phyloP scores from a whole-genome alignment of 1,139 yeast species.

The Debaryomyces coudertii region DNA sequence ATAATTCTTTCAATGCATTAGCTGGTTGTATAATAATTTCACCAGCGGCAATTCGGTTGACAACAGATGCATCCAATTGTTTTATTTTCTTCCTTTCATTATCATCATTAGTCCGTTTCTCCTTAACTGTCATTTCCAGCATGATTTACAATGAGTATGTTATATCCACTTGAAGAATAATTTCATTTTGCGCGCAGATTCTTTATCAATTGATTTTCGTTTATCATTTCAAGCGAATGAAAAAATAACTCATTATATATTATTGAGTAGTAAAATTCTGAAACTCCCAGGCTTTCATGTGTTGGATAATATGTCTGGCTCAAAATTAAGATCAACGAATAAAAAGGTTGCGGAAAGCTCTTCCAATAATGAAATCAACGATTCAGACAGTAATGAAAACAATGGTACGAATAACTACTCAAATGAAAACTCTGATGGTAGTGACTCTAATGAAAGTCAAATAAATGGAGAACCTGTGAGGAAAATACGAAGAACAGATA shows the following conservation, averaged over 20 bases:
- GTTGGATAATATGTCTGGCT: background rate
- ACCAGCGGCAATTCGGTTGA: constrained; percentile 95
- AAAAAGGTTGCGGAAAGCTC: background rate
- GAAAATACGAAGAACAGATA: constrained; percentile 12
- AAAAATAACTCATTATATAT: background rate
- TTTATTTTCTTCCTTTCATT: constrained; percentile 22
- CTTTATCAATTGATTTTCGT: background rate
- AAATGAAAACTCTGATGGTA: background rate
- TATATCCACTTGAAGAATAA: background rate
- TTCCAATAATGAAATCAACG: background rate
- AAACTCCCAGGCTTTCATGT: background rate
- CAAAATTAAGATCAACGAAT: background rate
- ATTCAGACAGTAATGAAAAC: background rate
- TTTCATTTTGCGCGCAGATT: background rate
- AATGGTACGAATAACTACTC: background rate
- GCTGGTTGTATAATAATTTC: constrained; percentile 94
- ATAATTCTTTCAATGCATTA: constrained; percentile 63
- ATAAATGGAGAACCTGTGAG: constrained; percentile 9
- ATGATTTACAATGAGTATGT: background rate
- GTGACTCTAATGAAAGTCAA: background rate
- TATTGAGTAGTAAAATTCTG: background rate
- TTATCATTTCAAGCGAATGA: background rate
- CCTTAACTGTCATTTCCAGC: background rate
- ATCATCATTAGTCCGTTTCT: background rate
- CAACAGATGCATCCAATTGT: constrained; percentile 66